Evolutionary conservation across 2,329 filamentous ascomycete genomes (phyloP), one percentile per base, ranked within the genome.

Genomic region (Xylariaceae sp.): DNA sequence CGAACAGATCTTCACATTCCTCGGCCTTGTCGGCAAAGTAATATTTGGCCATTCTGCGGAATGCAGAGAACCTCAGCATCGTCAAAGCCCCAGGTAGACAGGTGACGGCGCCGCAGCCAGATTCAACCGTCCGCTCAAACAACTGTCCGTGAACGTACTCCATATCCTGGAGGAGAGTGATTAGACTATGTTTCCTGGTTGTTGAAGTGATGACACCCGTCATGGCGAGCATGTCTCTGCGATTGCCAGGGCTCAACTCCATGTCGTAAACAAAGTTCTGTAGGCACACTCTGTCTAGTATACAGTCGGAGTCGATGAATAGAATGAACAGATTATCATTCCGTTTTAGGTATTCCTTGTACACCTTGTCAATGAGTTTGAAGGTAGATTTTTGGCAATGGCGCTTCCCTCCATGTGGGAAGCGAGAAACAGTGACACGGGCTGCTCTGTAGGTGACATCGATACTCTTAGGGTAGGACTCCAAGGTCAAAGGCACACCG

Each of bases 191-290:
- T 65, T 89, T 94, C 64, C 88, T 84, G 0, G 93, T 96, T 0
- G 92, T 97, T 1, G 92, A 93, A 2, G 93, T 97, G 67, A 97
- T 97, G 67, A 97, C 90, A 26, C 93, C 93, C 11, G 93, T 97
- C 91, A 97, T 97, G 47, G 93, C 93, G 67, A 97, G 80, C 91
- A 96, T 97, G 70, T 95, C 91, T 68, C 87, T 85, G 68, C 89
- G 86, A 74, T 92, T 96, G 49, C 92, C 92, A 1, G 93, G 93
- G 72, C 93, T 96, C 56, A 97, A 79, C 73, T 97, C 92, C 94
- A 97, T 97, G 70, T 97, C 93, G 73, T 94, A 97, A 76, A 97
- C 90, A 73, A 97, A 97, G 72, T 97, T 97, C 70, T 97, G 93
- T 55, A 97, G 83, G 70, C 93, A 97, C 33, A 92, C 85, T 53